Conservation (phyloP, 202 grass and related monocot species). For the Digitaria exilis region DNA sequence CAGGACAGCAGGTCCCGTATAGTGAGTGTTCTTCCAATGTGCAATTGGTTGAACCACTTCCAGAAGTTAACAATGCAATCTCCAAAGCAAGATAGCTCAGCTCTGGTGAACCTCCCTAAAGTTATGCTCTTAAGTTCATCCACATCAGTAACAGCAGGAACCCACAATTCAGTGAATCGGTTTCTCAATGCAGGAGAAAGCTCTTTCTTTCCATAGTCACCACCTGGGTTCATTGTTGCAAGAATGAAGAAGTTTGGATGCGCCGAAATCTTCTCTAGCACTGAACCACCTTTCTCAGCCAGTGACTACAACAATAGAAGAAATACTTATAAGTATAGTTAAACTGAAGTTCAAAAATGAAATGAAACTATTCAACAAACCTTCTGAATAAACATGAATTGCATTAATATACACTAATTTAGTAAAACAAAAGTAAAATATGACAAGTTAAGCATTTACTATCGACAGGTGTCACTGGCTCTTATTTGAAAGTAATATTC, state of each 20-base stretch:
- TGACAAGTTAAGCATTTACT: background rate
- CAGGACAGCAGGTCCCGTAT: slow-evolving; percentile 89
- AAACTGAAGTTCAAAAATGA: slow-evolving; percentile 19
- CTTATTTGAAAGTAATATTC: slow-evolving; percentile 18
- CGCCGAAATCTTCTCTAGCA: slow-evolving; percentile 83
- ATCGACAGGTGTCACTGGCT: background rate
- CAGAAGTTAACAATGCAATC: slow-evolving; percentile 86
- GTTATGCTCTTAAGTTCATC: slow-evolving; percentile 81
- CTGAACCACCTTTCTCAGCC: slow-evolving; percentile 91
- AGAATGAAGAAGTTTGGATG: slow-evolving; percentile 88
- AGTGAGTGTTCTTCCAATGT: slow-evolving; percentile 73
- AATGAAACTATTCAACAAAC: background rate
- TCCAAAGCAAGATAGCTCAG: slow-evolving; percentile 57
- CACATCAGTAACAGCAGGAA: slow-evolving; percentile 75
- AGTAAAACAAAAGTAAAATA: background rate
- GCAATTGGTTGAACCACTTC: slow-evolving; percentile 94
- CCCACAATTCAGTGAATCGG: slow-evolving; percentile 96
- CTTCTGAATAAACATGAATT: background rate
- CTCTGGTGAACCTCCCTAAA: slow-evolving; percentile 61
- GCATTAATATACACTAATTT: background rate
- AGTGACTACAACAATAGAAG: slow-evolving; percentile 61
- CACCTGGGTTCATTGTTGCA: slow-evolving; percentile 97
- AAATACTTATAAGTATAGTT: slow-evolving; percentile 6
- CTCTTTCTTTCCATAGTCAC: slow-evolving; percentile 97
- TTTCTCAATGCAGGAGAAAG: slow-evolving; percentile 91